Percentiles rank a stretch among this genome's conserved stretches.
phyloP scores from a whole-genome alignment of 108 stramenopile genomes.

The Skeletonema grethae region DNA sequence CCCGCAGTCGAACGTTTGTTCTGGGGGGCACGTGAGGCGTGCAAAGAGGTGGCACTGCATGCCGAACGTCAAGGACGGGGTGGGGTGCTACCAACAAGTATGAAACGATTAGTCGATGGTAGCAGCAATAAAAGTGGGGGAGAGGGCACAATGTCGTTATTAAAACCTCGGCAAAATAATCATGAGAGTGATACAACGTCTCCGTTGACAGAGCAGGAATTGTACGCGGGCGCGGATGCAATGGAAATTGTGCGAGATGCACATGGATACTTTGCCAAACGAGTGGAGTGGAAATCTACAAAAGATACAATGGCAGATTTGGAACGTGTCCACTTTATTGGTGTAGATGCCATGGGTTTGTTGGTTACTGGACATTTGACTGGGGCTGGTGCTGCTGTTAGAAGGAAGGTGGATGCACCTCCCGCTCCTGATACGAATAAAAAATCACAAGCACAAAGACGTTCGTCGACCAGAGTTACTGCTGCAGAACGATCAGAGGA shows the following conservation, averaged over 20 bases:
- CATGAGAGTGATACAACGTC: not conserved
- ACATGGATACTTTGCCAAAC: constrained; percentile 72
- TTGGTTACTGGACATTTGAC: constrained; percentile 70
- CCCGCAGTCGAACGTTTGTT: constrained; percentile 71
- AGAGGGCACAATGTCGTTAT: constrained; percentile 20
- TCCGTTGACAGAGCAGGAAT: constrained; percentile 76
- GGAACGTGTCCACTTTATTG: constrained; percentile 76
- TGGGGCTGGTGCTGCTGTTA: constrained; percentile 69
- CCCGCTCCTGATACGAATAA: constrained; percentile 23
- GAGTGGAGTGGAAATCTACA: constrained; percentile 65
- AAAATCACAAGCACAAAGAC: not conserved
- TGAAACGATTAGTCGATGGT: constrained; percentile 31
- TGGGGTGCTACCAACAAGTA: constrained; percentile 24
- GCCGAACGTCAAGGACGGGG: constrained; percentile 43
- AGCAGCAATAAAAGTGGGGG: constrained; percentile 22
- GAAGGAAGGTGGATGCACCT: constrained; percentile 61
- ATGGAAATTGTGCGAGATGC: constrained; percentile 90
- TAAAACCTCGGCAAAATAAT: constrained; percentile 1
- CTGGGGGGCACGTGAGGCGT: constrained; percentile 55
- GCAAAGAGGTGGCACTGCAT: constrained; percentile 52
- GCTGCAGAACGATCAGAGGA: constrained; percentile 57
- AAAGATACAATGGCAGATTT: constrained; percentile 54
- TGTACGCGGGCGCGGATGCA: constrained; percentile 83
- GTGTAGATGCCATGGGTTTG: constrained; percentile 77
- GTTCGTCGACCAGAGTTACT: constrained; percentile 8